Evolutionary conservation across 2,329 filamentous ascomycete genomes (phyloP).

Genomic region (Scleromitrula shiraiana): DNA sequence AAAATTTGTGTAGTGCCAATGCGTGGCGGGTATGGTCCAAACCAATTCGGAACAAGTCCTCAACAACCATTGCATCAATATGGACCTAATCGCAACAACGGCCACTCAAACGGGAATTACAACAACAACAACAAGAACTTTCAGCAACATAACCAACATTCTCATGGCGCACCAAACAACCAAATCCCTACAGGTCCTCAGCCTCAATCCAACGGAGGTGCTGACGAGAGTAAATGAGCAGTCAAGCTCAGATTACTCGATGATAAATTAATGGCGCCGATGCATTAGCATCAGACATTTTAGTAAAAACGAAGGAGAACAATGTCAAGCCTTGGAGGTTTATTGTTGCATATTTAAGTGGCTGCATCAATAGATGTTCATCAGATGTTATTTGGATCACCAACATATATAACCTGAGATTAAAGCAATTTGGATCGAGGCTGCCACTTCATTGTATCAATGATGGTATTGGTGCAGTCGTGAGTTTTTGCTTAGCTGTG

Average conservation of each 20-base stretch:
- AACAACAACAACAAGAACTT: constrained; percentile 44
- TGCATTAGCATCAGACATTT: constrained; percentile 26
- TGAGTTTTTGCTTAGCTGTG: constrained; percentile 24
- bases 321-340: constrained; percentile 17
- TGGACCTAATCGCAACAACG: constrained; percentile 45
- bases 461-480: constrained; percentile 23
- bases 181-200: constrained; percentile 33
- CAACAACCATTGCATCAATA: constrained; percentile 56
- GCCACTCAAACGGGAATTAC: constrained; percentile 41
- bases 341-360: constrained; percentile 24
- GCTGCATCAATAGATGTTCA: constrained; percentile 23
- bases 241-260: constrained; percentile 5
- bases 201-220: constrained; percentile 31
- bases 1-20: constrained; percentile 43
- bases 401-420: constrained; percentile 13
- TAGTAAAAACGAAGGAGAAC: constrained; percentile 18
- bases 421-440: constrained; percentile 16
- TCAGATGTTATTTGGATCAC: constrained; percentile 23
- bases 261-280: constrained; percentile 22
- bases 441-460: constrained; percentile 1
- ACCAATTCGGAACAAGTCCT: constrained; percentile 58
- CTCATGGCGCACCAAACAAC: constrained; percentile 33
- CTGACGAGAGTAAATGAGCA: constrained; percentile 42
- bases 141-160: constrained; percentile 32
- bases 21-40: constrained; percentile 52